A percentile compares a stretch with the other conserved stretches of the same genome.
These are phyloP conservation scores for Pinus albicaulis DNA, from an alignment of 75 land plant genomes.

Conservation along the genomic window DNA sequence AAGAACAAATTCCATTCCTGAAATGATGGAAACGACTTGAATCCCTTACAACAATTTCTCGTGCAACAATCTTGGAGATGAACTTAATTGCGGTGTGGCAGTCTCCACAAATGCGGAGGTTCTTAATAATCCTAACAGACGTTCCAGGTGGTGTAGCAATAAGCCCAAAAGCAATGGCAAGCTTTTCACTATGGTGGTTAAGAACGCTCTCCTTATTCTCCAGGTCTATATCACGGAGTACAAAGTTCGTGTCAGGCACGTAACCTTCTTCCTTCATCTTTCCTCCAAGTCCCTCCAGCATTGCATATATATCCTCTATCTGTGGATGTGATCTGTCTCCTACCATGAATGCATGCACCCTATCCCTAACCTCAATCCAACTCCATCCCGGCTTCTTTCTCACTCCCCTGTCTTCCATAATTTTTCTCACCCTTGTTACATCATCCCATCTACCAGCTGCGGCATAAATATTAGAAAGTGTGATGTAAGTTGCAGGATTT, in stretches of 20 bases:
- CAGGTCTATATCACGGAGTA: slow-evolving; percentile 30
- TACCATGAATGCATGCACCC: slow-evolving; percentile 38
- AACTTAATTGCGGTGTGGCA: slow-evolving; percentile 49
- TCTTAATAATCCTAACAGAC: slow-evolving; percentile 38
- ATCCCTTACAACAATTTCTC: slow-evolving; percentile 47
- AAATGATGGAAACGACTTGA: slow-evolving; percentile 49
- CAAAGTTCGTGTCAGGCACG: slow-evolving; percentile 23
- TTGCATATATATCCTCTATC: slow-evolving; percentile 20
- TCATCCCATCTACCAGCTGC: slow-evolving; percentile 47
- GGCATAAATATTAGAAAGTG: slow-evolving; percentile 61
- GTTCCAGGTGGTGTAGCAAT: slow-evolving; percentile 24
- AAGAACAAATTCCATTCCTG: slow-evolving; percentile 51
- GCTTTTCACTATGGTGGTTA: slow-evolving; percentile 46
- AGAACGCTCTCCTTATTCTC: slow-evolving; percentile 24
- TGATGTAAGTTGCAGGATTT: slow-evolving; percentile 33
- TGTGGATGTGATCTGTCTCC: slow-evolving; percentile 38
- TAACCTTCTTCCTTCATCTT: slow-evolving; percentile 24
- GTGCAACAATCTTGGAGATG: slow-evolving; percentile 15
- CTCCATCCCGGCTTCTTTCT: slow-evolving; percentile 60
- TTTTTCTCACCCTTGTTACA: slow-evolving; percentile 31
- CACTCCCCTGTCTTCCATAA: slow-evolving; percentile 37
- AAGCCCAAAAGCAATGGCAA: slow-evolving; percentile 53
- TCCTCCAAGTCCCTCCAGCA: slow-evolving; percentile 31
- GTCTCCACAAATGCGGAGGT: slow-evolving; percentile 43
- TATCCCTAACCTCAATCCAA: slow-evolving; percentile 44